phyloP scores from a whole-genome alignment of 1,139 yeast genomes.

The Diutina rugosa region DNA sequence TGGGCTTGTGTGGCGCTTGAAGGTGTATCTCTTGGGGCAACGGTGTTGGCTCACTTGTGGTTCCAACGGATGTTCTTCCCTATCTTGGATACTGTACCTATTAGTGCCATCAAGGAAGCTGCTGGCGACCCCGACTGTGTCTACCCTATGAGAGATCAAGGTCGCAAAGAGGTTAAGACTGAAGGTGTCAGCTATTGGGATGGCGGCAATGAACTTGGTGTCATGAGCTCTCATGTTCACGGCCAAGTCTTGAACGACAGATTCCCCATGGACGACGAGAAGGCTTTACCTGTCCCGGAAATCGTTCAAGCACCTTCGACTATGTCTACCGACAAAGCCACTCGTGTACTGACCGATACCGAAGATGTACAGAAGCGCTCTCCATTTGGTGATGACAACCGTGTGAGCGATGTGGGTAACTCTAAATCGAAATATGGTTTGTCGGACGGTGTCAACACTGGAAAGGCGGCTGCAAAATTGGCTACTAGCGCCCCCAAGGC shows the following conservation, averaged over 20 bases:
- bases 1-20: conserved; percentile 67
- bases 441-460: background rate
- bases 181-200: conserved; percentile 42
- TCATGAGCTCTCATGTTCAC: conserved; percentile 5
- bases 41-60: conserved; percentile 43
- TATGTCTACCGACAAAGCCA: background rate
- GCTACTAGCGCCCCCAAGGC: background rate
- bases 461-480: background rate
- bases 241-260: background rate
- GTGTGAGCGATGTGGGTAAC: background rate
- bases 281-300: background rate
- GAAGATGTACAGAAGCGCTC: background rate
- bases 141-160: conserved; percentile 51
- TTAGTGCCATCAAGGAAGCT: conserved; percentile 54
- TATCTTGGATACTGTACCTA: conserved; percentile 55
- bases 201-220: conserved; percentile 30
- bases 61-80: conserved; percentile 48
- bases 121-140: conserved; percentile 37
- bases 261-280: background rate
- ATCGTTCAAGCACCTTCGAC: background rate
- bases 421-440: background rate
- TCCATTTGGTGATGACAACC: background rate
- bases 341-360: background rate
- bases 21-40: conserved; percentile 34
- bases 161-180: conserved; percentile 38